Evolutionary conservation across 1,139 yeast species (phyloP).

Genomic region (Lizanozyma gosingica): DNA sequence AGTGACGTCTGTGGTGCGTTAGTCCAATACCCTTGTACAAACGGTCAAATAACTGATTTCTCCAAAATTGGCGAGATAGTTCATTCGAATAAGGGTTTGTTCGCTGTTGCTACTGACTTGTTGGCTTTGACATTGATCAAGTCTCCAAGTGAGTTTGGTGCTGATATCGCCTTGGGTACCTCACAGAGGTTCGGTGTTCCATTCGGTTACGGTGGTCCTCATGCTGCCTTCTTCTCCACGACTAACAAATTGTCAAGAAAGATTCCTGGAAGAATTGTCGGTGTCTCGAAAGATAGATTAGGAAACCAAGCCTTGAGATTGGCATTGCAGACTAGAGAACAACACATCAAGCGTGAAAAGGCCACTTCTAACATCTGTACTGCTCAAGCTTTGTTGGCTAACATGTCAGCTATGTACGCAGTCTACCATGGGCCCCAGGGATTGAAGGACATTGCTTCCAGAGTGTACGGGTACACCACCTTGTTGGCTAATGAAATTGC

Average conservation of each 20-base stretch:
- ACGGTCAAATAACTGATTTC: constrained; percentile 61
- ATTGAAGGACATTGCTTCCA: constrained; percentile 65
- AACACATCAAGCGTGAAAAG: constrained; percentile 93
- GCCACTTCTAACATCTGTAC: constrained; percentile 98
- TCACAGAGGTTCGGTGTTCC: constrained; percentile 98
- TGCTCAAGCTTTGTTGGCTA: constrained; percentile 93
- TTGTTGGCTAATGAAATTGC: constrained; percentile 54
- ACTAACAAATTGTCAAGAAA: constrained; percentile 71
- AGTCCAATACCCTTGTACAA: constrained; percentile 85
- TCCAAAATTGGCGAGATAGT: constrained; percentile 50
- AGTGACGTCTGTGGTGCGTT: constrained; percentile 66
- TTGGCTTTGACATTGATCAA: constrained; percentile 78
- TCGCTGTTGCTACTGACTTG: constrained; percentile 83
- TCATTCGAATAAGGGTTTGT: constrained; percentile 65
- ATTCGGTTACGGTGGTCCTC: constrained; percentile 97
- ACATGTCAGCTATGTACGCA: constrained; percentile 91
- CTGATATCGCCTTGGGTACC: constrained; percentile 88
- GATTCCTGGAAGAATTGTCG: constrained; percentile 94
- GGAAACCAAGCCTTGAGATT: constrained; percentile 84
- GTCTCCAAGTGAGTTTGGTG: constrained; percentile 80
- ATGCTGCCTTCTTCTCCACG: constrained; percentile 95
- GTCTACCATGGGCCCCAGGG: constrained; percentile 96
- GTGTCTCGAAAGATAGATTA: constrained; percentile 83
- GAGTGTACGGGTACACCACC: constrained; percentile 71
- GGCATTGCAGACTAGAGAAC: constrained; percentile 96